Evolutionary conservation across 495 filamentous ascomycete genomes (phyloP).

Genomic region (Penicillium coprophilum): DNA sequence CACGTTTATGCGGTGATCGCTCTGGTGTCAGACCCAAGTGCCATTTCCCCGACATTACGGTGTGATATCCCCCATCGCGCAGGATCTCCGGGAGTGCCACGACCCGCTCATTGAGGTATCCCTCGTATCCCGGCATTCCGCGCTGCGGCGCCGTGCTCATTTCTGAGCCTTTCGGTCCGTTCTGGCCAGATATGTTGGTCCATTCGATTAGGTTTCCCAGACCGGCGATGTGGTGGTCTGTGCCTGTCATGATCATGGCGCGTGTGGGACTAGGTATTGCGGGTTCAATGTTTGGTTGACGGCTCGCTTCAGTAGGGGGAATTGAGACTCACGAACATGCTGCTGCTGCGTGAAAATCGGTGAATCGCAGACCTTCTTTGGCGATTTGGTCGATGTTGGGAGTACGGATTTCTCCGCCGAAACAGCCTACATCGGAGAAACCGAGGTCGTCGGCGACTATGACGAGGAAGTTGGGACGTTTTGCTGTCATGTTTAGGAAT

Average conservation of each 20-base stretch:
- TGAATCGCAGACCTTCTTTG: constrained; percentile 56
- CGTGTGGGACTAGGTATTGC: constrained; percentile 47
- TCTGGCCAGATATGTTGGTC: constrained; percentile 49
- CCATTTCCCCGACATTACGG: constrained; percentile 64
- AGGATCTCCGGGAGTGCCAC: constrained; percentile 62
- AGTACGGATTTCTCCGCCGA: constrained; percentile 63
- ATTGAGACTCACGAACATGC: constrained; percentile 53
- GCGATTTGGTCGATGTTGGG: constrained; percentile 61
- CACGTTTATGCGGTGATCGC: constrained; percentile 40
- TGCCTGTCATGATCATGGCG: constrained; percentile 58
- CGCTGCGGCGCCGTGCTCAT: constrained; percentile 46
- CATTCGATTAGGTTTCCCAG: constrained; percentile 50
- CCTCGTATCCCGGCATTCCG: constrained; percentile 65
- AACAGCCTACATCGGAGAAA: constrained; percentile 61
- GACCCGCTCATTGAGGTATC: constrained; percentile 62
- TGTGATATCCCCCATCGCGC: constrained; percentile 60
- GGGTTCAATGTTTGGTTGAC: background rate
- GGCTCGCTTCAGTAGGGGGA: background rate
- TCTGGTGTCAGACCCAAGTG: constrained; percentile 48
- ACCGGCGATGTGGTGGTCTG: constrained; percentile 49
- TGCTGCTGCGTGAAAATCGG: constrained; percentile 62
- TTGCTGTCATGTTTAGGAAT: constrained; percentile 25
- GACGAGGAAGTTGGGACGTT: constrained; percentile 63
- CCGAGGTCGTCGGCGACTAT: constrained; percentile 63
- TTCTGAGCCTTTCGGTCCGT: constrained; percentile 43